Base-by-base conservation (phyloP, 176 grass and related monocot genomes). In the Cenchrus americanus region DNA sequence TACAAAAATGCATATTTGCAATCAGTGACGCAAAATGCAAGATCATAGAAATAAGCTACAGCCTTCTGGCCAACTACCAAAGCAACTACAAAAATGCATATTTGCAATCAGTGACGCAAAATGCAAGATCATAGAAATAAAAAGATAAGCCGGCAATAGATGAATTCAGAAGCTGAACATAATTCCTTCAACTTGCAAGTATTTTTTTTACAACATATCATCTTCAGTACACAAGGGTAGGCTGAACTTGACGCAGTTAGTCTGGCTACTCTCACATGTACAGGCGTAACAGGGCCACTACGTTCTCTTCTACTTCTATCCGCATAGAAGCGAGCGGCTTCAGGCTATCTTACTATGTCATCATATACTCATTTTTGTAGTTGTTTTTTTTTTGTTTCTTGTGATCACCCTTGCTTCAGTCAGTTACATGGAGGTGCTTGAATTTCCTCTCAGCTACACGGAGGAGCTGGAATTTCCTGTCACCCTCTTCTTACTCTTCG, bases 301-400 rank as follows among this genome's bases (percentile, higher is more conserved):
- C 81, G 63, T 75, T 89, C 87, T 87, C 87, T 87, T 82, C 71
- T 37, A 37, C 34, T 37, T 8, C 13, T 51, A 24, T 59, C 59
- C 66, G 81, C 78, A 71, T 48, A 9, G 83, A 89, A 86, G 86
- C 53, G 69, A 86, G 83, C 86, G 83, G 86, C 90, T 82, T 86
- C 82, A 73, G 54, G 24, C 73, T 86, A 80, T 63, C 68, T 10
- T 64, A 69, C 51, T 73, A 83, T 78, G 69, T 88, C 73, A 81
- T 44, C 51, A 70, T 74, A 69, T 65, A 49, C 53, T 62, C 12
- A n/a, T 26, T 3, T 73, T 71, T 32, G 0, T 1, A 5, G 0
- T 11, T 47, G 10, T 58, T 30, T 34, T 54, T 47, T 14, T 58
- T 30, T 34, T 54, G 26, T 10, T 1, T 15, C 78, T 23, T 77